Evolutionary conservation across 345 rosid genomes (phyloP).

Genomic region (Camelina laxa): DNA sequence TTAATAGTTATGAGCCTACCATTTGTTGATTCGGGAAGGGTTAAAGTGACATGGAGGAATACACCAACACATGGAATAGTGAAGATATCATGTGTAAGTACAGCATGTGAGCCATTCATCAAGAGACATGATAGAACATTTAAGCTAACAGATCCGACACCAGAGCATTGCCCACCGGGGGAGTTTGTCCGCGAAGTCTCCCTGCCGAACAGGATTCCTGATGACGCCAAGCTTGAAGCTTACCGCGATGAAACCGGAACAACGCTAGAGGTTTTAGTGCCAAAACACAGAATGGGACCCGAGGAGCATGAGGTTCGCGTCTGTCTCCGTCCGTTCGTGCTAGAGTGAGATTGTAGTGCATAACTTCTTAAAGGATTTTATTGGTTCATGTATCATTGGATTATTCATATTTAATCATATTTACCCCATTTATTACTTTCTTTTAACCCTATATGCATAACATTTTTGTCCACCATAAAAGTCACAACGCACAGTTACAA

Average conservation of each 20-base stretch:
- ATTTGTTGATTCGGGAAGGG: constrained; percentile 74
- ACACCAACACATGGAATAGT: constrained; percentile 73
- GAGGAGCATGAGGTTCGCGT: constrained; percentile 95
- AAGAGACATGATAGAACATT: constrained; percentile 81
- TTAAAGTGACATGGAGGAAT: constrained; percentile 91
- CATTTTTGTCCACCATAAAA: too few species aligned
- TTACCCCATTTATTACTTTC: background rate
- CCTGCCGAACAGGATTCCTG: constrained; percentile 80
- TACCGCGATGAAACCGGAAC: constrained; percentile 74
- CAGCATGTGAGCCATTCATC: constrained; percentile 74
- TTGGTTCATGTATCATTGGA: constrained; percentile 40
- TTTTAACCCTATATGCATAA: too few species aligned
- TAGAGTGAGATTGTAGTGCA: constrained; percentile 34
- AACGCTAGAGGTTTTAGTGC: constrained; percentile 75
- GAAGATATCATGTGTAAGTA: constrained; percentile 80
- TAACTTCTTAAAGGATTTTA: constrained; percentile 26
- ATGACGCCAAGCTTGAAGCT: constrained; percentile 87
- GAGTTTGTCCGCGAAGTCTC: constrained; percentile 79
- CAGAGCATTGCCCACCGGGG: constrained; percentile 96
- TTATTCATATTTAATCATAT: constrained; percentile 35
- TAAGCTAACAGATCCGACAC: constrained; percentile 86
- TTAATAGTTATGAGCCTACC: constrained; percentile 80
- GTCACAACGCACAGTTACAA: too few species aligned
- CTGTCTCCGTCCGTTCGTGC: constrained; percentile 64
- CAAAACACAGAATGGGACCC: constrained; percentile 76